Evolutionary conservation across 2,329 filamentous ascomycete species (phyloP).

Genomic region (Arachnomyces sp.): DNA sequence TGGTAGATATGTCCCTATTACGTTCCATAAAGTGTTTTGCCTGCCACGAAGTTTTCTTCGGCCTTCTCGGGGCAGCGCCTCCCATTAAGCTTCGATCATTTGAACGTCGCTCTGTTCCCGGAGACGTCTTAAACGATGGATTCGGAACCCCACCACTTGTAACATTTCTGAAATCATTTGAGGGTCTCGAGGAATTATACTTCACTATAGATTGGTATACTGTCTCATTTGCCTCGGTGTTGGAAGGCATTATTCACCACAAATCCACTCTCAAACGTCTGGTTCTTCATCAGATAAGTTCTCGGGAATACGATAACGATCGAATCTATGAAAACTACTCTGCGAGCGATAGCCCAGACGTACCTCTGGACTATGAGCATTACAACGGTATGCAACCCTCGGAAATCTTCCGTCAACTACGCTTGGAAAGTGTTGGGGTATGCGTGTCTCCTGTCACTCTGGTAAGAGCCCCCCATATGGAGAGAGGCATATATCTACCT

Average conservation of each 20-base stretch:
- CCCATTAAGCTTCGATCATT: conserved; percentile 2
- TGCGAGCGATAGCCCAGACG: no score
- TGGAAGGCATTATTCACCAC: conserved; percentile 1
- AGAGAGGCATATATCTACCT: no score
- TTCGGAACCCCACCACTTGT: not conserved
- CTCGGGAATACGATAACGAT: not conserved
- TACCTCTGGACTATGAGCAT: not conserved
- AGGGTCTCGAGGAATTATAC: conserved; percentile 5
- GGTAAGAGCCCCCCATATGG: no score
- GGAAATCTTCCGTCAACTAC: no score
- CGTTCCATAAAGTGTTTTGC: conserved; percentile 2
- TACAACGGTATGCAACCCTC: not conserved
- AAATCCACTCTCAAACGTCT: conserved; percentile 1
- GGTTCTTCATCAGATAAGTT: conserved; percentile 1
- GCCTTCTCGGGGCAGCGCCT: not conserved
- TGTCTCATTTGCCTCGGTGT: not conserved
- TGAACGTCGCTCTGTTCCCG: not conserved
- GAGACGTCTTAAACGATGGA: not conserved
- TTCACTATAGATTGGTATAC: not conserved
- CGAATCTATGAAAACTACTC: conserved; percentile 1
- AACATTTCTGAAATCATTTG: conserved; percentile 3
- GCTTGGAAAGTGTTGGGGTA: no score
- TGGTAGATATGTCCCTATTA: conserved; percentile 1
- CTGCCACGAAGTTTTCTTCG: conserved; percentile 1
- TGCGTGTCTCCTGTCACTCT: no score